Evolutionary conservation across 2,329 filamentous ascomycete species (phyloP), one percentile per base, ranked within the genome.

Genomic region (Microcera coccophila): DNA sequence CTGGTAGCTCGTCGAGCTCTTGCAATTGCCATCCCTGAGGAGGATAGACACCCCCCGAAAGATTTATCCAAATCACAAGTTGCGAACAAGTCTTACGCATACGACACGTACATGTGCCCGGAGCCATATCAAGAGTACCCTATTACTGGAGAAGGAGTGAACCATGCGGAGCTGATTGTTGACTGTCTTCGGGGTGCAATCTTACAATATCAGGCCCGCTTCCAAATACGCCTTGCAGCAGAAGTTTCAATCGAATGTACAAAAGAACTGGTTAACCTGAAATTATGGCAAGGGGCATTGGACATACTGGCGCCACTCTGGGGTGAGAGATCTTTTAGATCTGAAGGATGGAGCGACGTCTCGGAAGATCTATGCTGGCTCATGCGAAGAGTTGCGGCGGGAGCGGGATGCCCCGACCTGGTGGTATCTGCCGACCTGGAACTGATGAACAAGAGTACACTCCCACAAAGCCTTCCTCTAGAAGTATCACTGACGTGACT

Each of bases 31-130:
- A 82, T 85, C 45, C 74, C 81, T 0, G 75, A 82, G 20, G 79
- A 82, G 43, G 79, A 67, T 48, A 68, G 81, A 28, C 68, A 67
- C 38, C 66, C 71, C 2, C 78, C 78, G 5, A 71, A 74, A 26
- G 54, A 62, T 3, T 71, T 74, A 4, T 65, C 72, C 4, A 69
- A 72, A 14, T 70, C 73, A 4, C 65, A 67, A 5, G 64, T 70
- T 7, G 68, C 72, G 9, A 71, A 68, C 52, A 77, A 75, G 39
- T 69, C 73, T 1, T 80, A 80, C 48, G 69, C 69, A 2, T 83
- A 84, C 48, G 82, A 85, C 57, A 80, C 76, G 1, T 85, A 84
- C 60, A 73, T 85, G 66, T 84, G 81, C 42, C 80, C 79, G 11
- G 74, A 79, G 29, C 81, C 82, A 2, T 70, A 81, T 47, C 70